These are phyloP conservation scores for Hyaloperonospora brassicae DNA, from an alignment of 352 stramenopile species.

Conservation along the genomic window DNA sequence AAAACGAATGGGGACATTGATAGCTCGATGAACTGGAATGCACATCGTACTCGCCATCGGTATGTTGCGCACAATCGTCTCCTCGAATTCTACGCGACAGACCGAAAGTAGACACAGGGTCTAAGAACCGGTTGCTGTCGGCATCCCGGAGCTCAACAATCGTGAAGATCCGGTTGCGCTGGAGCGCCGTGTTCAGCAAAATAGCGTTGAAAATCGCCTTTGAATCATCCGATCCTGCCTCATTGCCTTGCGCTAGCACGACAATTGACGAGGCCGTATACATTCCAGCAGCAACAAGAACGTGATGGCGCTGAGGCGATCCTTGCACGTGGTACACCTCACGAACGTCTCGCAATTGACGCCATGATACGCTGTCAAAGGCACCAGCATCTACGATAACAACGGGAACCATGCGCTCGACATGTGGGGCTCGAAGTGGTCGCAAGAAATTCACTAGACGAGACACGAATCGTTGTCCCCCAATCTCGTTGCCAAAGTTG, in stretches of 20 bases:
- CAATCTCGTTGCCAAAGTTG: constrained; percentile 57
- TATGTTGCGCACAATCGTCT: constrained; percentile 12
- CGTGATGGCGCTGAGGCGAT: constrained; percentile 62
- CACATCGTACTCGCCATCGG: constrained; percentile 21
- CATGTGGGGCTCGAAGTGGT: constrained; percentile 60
- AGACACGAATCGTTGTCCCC: constrained; percentile 46
- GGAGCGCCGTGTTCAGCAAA: constrained; percentile 62
- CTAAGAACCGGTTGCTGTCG: constrained; percentile 78
- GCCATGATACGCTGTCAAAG: constrained; percentile 64
- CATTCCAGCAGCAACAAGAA: constrained; percentile 64
- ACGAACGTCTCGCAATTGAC: constrained; percentile 54
- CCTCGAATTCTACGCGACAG: constrained; percentile 16
- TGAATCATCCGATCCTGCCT: constrained; percentile 67
- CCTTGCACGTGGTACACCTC: constrained; percentile 77
- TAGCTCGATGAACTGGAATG: constrained; percentile 21
- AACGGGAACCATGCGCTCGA: constrained; percentile 55
- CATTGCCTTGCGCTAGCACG: constrained; percentile 67
- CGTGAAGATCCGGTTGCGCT: constrained; percentile 65
- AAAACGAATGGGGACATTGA: constrained; percentile 12
- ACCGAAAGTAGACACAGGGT: constrained; percentile 61
- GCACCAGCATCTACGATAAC: constrained; percentile 65
- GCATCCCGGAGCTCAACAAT: constrained; percentile 83
- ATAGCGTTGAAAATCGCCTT: constrained; percentile 85
- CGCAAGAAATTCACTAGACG: constrained; percentile 70
- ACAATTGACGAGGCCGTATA: constrained; percentile 77